Base-by-base conservation (phyloP, 2,329 filamentous ascomycete genomes). In the Endothia cerciana region DNA sequence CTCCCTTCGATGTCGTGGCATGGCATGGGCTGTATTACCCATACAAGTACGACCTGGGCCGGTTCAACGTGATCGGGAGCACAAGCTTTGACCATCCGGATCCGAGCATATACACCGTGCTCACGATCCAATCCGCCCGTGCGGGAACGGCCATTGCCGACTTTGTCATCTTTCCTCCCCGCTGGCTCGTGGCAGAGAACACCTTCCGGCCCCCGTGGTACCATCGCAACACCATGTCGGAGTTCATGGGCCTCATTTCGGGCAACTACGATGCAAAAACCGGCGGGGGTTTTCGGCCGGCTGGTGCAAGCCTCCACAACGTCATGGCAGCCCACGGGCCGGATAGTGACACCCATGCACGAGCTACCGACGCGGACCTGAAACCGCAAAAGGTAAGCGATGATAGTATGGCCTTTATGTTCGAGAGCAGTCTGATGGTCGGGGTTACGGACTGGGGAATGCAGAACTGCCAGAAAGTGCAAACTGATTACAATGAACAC, bases 1-100 rank as follows among this genome's bases (percentile, higher is more conserved):
- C 83, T 0, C 88, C 88, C 0, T 90, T 89, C 71, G 87, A 90
- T 70, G 82, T 90, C 2, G 87, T 90, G 17, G 87, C 86, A 22
- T 90, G 87, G 87, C 87, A 90, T 70, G 88, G 88, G n/a, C 85
- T 84, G 66, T 90, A 89, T 74, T 85, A 86, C 64, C 88, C 88
- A 0, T 90, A 86, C 80, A 90, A 90, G 73, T 90, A 90, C 74
- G 87, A 89, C 69, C 79, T 90, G 0, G 86, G 85, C 47, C 84
- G 86, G 38, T 90, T 90, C 77, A 86, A 84, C 71, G 83, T 83
- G 57, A 85, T 90, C 25, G 87, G 87, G 5, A 84, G 80, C 33
- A 85, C 88, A 61, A 87, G 85, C 3, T 88, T 83, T 70, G 87
- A 90, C 71, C 88, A 90, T 70, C 87, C 87, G 0, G 88, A 90